phyloP scores from a whole-genome alignment of 1,139 yeast genomes.

The Pichia kudriavzevii region DNA sequence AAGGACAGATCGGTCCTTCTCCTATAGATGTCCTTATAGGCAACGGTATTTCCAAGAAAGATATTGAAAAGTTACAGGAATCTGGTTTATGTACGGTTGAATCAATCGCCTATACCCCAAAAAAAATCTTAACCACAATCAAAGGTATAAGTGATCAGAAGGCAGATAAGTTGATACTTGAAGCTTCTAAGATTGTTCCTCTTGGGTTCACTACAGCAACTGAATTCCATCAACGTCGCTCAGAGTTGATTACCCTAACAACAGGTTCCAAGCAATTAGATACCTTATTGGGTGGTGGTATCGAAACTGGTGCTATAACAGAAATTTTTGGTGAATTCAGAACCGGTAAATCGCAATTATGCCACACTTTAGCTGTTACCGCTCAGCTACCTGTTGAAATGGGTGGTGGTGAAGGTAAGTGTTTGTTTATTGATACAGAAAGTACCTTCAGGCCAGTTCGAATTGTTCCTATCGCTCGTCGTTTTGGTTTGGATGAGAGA shows the following conservation, averaged over 20 bases:
- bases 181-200: constrained; percentile 83
- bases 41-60: constrained; percentile 77
- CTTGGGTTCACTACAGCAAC: constrained; percentile 98
- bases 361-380: constrained; percentile 95
- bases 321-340: constrained; percentile 97
- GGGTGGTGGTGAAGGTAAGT: constrained; percentile 99
- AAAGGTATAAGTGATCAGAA: constrained; percentile 95
- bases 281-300: constrained; percentile 91
- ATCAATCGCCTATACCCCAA: constrained; percentile 81
- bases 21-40: constrained; percentile 48
- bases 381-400: constrained; percentile 94
- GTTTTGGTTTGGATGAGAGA: constrained; percentile 90
- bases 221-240: constrained; percentile 83
- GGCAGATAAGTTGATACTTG: constrained; percentile 76
- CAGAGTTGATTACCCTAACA: constrained; percentile 84
- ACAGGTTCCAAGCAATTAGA: constrained; percentile 95
- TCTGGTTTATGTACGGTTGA: constrained; percentile 89
- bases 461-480: constrained; percentile 78
- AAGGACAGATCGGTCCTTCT: constrained; percentile 37
- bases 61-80: constrained; percentile 70
- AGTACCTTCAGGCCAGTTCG: constrained; percentile 94
- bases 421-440: constrained; percentile 92
- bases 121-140: constrained; percentile 64
- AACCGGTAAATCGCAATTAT: constrained; percentile 94
- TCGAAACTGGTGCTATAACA: constrained; percentile 95